Percentiles rank a stretch among this genome's conserved stretches.
Conservation (phyloP, 1,284 basidiomycete genomes). For the Neolentinus lepideus region DNA sequence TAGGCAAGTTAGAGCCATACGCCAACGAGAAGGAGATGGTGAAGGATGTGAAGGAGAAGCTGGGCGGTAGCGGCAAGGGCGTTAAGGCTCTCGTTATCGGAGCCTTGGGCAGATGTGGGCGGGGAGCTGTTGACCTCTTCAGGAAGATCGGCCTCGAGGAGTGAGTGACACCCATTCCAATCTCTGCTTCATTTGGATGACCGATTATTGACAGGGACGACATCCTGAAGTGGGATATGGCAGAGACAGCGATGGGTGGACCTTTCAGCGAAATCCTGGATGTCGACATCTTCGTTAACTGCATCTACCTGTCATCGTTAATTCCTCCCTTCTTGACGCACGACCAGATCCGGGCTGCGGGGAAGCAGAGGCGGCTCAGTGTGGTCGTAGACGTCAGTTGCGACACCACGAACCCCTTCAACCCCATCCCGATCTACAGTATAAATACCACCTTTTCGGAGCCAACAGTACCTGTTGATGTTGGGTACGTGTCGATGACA, state of each 20-base stretch:
- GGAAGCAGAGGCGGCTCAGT: constrained; percentile 61
- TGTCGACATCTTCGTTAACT: constrained; percentile 99
- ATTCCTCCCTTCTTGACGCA: constrained; percentile 87
- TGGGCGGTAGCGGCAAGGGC: constrained; percentile 70
- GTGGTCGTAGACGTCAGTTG: constrained; percentile 98
- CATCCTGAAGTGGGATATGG: constrained; percentile 97
- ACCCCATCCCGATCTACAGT: constrained; percentile 94
- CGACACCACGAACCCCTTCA: constrained; percentile 98
- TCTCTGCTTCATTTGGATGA: background rate
- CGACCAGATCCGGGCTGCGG: constrained; percentile 71
- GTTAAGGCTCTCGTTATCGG: constrained; percentile 93
- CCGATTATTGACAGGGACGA: constrained; percentile 55
- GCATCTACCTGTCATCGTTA: constrained; percentile 90
- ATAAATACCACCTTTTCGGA: constrained; percentile 95
- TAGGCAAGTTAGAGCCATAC: constrained; percentile 76
- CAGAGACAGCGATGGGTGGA: constrained; percentile 94
- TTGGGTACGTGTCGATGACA: constrained; percentile 46
- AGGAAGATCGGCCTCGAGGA: constrained; percentile 90
- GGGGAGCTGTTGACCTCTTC: constrained; percentile 94
- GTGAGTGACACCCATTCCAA: constrained; percentile 37
- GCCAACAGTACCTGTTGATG: constrained; percentile 86
- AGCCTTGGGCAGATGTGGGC: constrained; percentile 91
- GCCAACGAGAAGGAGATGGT: constrained; percentile 82
- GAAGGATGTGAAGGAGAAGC: constrained; percentile 54
- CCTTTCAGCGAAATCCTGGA: constrained; percentile 96